Percentiles rank a stretch among this genome's conserved stretches.
Evolutionary conservation across 1,139 yeast genomes (phyloP).

Genomic region (Nakaseomyces bracarensis): DNA sequence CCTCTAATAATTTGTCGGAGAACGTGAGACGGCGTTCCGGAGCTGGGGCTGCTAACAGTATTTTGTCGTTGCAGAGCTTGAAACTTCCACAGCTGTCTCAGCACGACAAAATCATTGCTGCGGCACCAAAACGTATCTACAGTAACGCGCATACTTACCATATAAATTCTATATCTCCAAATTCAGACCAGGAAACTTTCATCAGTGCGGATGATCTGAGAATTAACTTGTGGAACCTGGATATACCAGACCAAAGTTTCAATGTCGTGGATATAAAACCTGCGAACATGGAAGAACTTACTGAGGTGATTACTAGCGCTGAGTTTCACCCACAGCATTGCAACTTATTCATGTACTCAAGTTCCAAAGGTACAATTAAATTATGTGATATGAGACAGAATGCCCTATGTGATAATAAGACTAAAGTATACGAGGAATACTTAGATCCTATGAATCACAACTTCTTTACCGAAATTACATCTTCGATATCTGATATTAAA

Average conservation of each 20-base stretch:
- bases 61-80: conserved; percentile 36
- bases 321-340: conserved; percentile 93
- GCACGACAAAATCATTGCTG: conserved; percentile 92
- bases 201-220: conserved; percentile 91
- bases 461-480: conserved; percentile 94
- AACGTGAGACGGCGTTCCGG: conserved; percentile 11
- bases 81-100: conserved; percentile 79
- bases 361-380: conserved; percentile 92
- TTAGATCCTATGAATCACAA: conserved; percentile 89
- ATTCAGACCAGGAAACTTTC: conserved; percentile 94
- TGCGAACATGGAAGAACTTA: conserved; percentile 95
- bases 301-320: conserved; percentile 97
- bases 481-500: conserved; percentile 88
- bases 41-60: not conserved
- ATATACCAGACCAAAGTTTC: conserved; percentile 90
- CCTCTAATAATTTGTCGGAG: conserved; percentile 66
- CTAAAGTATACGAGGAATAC: conserved; percentile 86
- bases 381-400: conserved; percentile 95
- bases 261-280: conserved; percentile 98
- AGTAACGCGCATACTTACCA: conserved; percentile 98
- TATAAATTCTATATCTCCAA: conserved; percentile 89
- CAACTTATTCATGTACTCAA: conserved; percentile 92
- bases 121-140: conserved; percentile 86
- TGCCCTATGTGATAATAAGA: conserved; percentile 86
- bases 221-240: conserved; percentile 91